Percentiles rank a stretch among this genome's conserved stretches.
Evolutionary conservation across 805 yeast genomes (phyloP).

Genomic region (Candida sanyiensis): DNA sequence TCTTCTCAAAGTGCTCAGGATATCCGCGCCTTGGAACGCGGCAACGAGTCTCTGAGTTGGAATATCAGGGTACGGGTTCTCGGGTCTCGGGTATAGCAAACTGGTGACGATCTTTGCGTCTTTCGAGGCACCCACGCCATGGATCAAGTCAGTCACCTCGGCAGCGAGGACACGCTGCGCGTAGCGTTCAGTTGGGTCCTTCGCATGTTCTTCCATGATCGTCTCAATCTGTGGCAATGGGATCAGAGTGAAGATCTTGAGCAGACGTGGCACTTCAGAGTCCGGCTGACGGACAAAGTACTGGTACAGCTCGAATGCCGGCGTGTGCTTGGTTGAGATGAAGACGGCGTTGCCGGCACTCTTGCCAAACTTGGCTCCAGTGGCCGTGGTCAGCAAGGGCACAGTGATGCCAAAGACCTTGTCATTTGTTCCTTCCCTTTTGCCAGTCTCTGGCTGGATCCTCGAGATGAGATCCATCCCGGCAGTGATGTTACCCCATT

Average conservation of each 20-base stretch:
- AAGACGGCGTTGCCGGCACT: constrained; percentile 96
- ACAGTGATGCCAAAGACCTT: constrained; percentile 75
- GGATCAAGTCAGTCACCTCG: constrained; percentile 82
- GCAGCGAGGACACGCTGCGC: constrained; percentile 78
- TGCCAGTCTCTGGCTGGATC: constrained; percentile 29
- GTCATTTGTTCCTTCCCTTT: constrained; percentile 13
- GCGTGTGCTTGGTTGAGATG: constrained; percentile 66
- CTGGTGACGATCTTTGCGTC: constrained; percentile 63
- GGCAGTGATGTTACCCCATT: constrained; percentile 97
- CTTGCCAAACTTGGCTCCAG: constrained; percentile 93
- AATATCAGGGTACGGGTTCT: constrained; percentile 41
- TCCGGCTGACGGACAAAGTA: constrained; percentile 78
- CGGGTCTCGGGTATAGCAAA: constrained; percentile 56
- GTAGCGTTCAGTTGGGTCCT: constrained; percentile 54
- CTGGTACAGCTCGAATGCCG: constrained; percentile 80
- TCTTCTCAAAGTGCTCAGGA: constrained; percentile 36
- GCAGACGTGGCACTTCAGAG: constrained; percentile 59
- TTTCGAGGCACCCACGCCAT: constrained; percentile 72
- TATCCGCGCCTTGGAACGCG: constrained; percentile 55
- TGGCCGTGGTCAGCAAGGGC: constrained; percentile 80
- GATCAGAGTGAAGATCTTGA: constrained; percentile 74
- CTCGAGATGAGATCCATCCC: constrained; percentile 84
- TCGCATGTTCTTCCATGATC: constrained; percentile 46
- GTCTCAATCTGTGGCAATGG: constrained; percentile 55
- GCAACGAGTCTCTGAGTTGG: constrained; percentile 44